Base-by-base conservation (phyloP, 176 grass and related monocot species). In the Hsuehochloa calcarea region DNA sequence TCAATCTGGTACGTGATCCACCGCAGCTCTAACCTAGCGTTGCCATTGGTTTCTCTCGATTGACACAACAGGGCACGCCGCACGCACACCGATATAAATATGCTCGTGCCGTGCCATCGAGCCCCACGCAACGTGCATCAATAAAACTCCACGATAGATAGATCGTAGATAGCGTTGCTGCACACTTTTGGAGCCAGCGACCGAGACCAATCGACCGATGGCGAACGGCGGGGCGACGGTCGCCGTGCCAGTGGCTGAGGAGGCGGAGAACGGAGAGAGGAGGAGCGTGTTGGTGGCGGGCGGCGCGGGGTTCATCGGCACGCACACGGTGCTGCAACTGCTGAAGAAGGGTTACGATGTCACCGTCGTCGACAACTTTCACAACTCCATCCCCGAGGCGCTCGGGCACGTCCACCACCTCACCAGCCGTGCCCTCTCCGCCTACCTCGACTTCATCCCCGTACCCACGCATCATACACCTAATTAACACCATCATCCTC, bases 251-350 rank as follows among this genome's bases (percentile, higher is more conserved):
- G 47, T 1, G 60, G 19, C 4, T 72, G 73, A 0, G 75, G 45
- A 52, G 74, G 78, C 11, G 55, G 84, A 6, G 49, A 19, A 55
- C 80, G 77, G 40, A 1, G 61, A 17, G 40, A 27, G 31, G 12
- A 49, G n/a, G n/a, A 93, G 89, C 77, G 83, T 95, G 74, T 68
- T 98, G 79, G 96, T 98, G 75, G 95, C 96, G 10, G 96, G 96
- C 16, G 96, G 96, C 63, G 96, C 91, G 5, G 93, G 96, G 8
- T 98, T 92, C 75, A 98, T 98, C 85, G 93, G 96, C 63, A 98
- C 93, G 70, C 96, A 95, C 91, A 98, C 96, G 34, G 93, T 86
- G 89, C 88, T 98, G 51, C 96, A 87, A 78, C 87, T 98, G 8
- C 91, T 98, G 66, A 79, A 67, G 68, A 92, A 84, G 37, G 96